These are phyloP conservation scores for Ceratorhiza oryzae-sativae DNA, from an alignment of 1,284 basidiomycete genomes.

Conservation along the genomic window DNA sequence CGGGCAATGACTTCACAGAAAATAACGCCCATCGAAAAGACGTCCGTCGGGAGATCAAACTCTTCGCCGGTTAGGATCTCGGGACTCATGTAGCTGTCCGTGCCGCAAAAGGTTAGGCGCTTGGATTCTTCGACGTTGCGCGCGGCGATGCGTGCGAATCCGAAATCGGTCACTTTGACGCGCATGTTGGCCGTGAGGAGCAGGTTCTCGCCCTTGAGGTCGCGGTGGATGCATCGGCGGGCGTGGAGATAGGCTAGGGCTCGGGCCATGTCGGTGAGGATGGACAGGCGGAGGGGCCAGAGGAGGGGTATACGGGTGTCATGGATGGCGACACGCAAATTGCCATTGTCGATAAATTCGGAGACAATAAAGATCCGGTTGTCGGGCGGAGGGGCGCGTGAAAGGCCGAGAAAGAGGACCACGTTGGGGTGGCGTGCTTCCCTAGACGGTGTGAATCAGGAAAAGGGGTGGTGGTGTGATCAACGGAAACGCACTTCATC, in stretches of 20 bases:
- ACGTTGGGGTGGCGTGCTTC: constrained; percentile 92
- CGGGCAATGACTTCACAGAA: constrained; percentile 90
- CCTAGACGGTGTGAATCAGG: constrained; percentile 49
- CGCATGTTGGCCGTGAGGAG: constrained; percentile 91
- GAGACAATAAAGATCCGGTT: constrained; percentile 88
- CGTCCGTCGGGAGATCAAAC: constrained; percentile 92
- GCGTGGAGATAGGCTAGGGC: constrained; percentile 98
- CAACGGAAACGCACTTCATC: constrained; percentile 68
- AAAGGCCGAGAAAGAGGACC: constrained; percentile 92
- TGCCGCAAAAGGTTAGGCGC: constrained; percentile 94
- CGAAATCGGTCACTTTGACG: constrained; percentile 96
- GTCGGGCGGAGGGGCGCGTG: constrained; percentile 82
- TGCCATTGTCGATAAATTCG: constrained; percentile 86
- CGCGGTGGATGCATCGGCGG: constrained; percentile 68
- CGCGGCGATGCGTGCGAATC: constrained; percentile 91
- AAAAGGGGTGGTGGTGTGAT: background rate
- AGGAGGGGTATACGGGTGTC: constrained; percentile 81
- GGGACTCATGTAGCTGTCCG: constrained; percentile 92
- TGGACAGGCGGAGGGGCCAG: constrained; percentile 90
- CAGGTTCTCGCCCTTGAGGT: constrained; percentile 98
- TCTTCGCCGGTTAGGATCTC: constrained; percentile 92
- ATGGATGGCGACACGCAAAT: constrained; percentile 86
- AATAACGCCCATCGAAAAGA: constrained; percentile 94
- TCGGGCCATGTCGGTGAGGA: constrained; percentile 91
- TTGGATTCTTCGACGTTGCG: constrained; percentile 90